Evolutionary conservation across 2,329 filamentous ascomycete species (phyloP), one percentile per base, ranked within the genome.

Genomic region (Helotiales sp.): DNA sequence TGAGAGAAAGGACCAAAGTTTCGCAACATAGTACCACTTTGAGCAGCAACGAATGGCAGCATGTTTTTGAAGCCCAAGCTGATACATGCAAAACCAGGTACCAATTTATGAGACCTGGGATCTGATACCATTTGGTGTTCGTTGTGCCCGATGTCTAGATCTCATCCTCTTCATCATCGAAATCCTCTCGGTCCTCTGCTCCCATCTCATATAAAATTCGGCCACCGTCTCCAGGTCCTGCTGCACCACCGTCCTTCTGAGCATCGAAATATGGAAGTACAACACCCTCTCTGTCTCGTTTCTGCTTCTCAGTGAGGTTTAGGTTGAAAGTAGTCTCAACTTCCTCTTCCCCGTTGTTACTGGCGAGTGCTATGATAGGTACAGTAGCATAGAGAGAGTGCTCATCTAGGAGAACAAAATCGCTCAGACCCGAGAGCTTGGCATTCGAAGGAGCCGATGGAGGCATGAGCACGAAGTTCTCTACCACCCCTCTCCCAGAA

Each of bases 201-300:
- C 93, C 93, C 90, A 98, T 96, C 67, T 98, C 93, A 72, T 99
- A 99, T 69, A 99, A 71, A 64, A 99, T 99, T 60, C 93, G 82
- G 0, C 95, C 95, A 4, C 95, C 93, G 68, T 96, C 91, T 0
- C 93, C 93, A 0, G 84, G 82, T 1, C 86, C 88, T 5, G 36
- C 53, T 1, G 83, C 81, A 0, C 86, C 88, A 52, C 86, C 82
- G 48, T 88, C 88, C 53, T 86, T 90, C 80, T 99, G 95, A 24
- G 95, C 95, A 77, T 99, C 95, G 74, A 96, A 97, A 72, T 99
- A 98, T 15, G 95, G 95, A 73, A 98, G 72, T 38, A 98, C 90
- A 8, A 99, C 90, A 0, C 89, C 90, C 68, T 97, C 93, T 25
- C 95, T 79, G 51, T 96, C 93, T 63, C 82, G 81, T 66, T 89